These are phyloP conservation scores for Xanthoceras sorbifolium DNA, from an alignment of 345 rosid genomes.

Conservation along the genomic window DNA sequence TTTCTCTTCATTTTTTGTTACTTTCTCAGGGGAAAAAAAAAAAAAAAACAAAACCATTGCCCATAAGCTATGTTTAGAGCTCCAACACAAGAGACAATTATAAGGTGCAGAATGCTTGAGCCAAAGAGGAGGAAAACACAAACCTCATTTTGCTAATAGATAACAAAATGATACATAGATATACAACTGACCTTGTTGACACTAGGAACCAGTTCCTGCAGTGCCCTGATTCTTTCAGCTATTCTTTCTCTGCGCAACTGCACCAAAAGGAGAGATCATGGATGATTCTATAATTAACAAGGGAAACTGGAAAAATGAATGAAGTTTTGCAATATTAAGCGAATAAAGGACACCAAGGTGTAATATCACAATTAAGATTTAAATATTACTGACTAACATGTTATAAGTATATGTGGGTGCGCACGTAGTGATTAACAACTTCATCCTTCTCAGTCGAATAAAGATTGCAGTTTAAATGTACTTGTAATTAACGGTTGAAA, in stretches of 20 bases:
- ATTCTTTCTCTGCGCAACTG: conserved; percentile 98
- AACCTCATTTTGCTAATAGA: background rate
- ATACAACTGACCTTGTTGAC: conserved; percentile 81
- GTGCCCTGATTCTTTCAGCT: conserved; percentile 95
- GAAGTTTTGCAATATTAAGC: conserved; percentile 1
- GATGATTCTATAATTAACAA: background rate
- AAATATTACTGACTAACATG: background rate
- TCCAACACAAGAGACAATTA: conserved; percentile 13
- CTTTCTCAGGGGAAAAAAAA: background rate
- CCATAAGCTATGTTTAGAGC: background rate
- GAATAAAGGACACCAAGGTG: conserved; percentile 3
- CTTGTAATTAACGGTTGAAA: no score
- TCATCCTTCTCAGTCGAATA: background rate
- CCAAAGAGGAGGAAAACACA: conserved; percentile 8
- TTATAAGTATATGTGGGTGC: background rate
- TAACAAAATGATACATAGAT: conserved; percentile 13
- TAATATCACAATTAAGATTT: background rate
- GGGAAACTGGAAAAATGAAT: background rate
- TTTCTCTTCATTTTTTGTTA: background rate
- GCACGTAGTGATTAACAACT: background rate
- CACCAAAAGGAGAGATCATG: conserved; percentile 25
- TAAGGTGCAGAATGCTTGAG: background rate
- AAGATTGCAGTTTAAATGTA: background rate
- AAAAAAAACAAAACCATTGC: background rate
- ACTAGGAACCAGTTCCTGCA: conserved; percentile 98